These are phyloP conservation scores for Pythium dissimile DNA, from an alignment of 352 stramenopile genomes.

Conservation along the genomic window DNA sequence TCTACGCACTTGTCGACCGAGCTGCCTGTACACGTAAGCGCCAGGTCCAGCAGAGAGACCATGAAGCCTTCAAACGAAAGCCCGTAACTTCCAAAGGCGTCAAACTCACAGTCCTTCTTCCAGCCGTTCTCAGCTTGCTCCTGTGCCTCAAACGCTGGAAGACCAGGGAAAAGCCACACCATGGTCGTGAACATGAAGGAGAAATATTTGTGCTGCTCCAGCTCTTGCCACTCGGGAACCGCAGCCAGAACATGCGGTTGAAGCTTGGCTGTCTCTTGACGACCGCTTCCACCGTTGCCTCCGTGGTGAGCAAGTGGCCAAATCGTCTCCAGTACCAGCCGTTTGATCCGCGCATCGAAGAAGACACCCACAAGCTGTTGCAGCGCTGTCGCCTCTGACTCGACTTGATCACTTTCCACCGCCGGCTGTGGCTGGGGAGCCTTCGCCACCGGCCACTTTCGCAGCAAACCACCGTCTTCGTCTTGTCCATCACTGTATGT, in stretches of 20 bases:
- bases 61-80: slow-evolving; percentile 48
- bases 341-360: slow-evolving; percentile 36
- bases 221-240: slow-evolving; percentile 34
- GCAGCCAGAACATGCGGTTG: background rate
- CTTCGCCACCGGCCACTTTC: background rate
- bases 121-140: slow-evolving; percentile 39
- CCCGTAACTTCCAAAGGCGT: slow-evolving; percentile 31
- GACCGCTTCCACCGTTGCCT: background rate
- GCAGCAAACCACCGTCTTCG: background rate
- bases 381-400: slow-evolving; percentile 4
- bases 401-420: background rate
- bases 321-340: slow-evolving; percentile 35
- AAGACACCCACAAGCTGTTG: slow-evolving; percentile 30
- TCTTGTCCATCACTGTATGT: slow-evolving; percentile 6
- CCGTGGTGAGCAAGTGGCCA: slow-evolving; percentile 52
- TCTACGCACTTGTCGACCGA: slow-evolving; percentile 37
- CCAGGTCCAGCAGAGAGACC: slow-evolving; percentile 45
- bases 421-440: background rate
- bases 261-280: too few species aligned
- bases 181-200: slow-evolving; percentile 39
- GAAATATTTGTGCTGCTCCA: slow-evolving; percentile 45
- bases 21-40: slow-evolving; percentile 41
- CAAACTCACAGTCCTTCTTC: slow-evolving; percentile 48
- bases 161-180: slow-evolving; percentile 48
- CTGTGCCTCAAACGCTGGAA: slow-evolving; percentile 40